Percentiles rank a stretch among this genome's conserved stretches.
Evolutionary conservation across 257 asterid species (phyloP).

Genomic region (Solanum paucissectum): DNA sequence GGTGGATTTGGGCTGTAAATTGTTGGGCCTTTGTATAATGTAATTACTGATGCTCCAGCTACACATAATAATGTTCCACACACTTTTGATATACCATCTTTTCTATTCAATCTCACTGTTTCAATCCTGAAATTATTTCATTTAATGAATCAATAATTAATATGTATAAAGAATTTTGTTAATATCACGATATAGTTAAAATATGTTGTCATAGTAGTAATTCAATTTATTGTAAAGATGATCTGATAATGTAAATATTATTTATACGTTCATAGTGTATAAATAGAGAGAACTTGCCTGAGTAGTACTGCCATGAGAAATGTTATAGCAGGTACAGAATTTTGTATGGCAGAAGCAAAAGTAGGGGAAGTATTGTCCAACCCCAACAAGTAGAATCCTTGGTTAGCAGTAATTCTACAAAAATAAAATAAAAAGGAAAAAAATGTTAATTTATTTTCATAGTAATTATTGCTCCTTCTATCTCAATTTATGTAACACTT

Average conservation of each 20-base stretch:
- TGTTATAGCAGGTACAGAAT: constrained; percentile 95
- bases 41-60: constrained; percentile 93
- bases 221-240: not conserved
- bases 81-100: constrained; percentile 82
- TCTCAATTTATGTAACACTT: no score
- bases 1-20: constrained; percentile 71
- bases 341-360: constrained; percentile 93
- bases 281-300: constrained; percentile 30
- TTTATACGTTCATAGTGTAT: not conserved
- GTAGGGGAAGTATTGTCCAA: constrained; percentile 93
- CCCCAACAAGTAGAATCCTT: constrained; percentile 90
- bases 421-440: not conserved
- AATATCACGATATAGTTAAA: no score
- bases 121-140: constrained; percentile 46
- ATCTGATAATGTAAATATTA: not conserved
- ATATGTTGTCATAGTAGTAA: not conserved
- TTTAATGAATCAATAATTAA: not conserved
- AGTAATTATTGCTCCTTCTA: not conserved
- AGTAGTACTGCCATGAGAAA: constrained; percentile 82
- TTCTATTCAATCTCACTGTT: constrained; percentile 60
- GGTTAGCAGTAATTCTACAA: constrained; percentile 86
- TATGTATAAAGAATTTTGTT: not conserved
- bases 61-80: constrained; percentile 74
- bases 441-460: not conserved
- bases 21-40: constrained; percentile 84